Evolutionary conservation across 805 yeast species (phyloP).

Genomic region (Vanderwaltozyma yarrowii): DNA sequence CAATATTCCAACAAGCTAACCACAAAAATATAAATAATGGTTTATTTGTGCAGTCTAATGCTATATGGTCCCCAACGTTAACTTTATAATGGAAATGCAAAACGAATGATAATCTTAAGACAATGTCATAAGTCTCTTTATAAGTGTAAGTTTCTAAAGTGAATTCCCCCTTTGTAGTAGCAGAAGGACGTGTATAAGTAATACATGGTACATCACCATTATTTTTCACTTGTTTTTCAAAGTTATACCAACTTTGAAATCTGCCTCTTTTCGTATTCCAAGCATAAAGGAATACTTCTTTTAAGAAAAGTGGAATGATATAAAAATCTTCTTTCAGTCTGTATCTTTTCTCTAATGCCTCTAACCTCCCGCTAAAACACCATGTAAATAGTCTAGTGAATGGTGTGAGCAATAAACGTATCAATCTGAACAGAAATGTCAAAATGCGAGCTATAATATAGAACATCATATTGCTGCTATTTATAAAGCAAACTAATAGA

Average conservation of each 20-base stretch:
- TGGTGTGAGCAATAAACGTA: constrained; percentile 9
- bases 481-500: too few species aligned
- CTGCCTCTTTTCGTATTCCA: constrained; percentile 18
- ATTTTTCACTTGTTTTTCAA: constrained; percentile 45
- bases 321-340: constrained; percentile 43
- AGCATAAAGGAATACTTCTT: constrained; percentile 33
- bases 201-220: constrained; percentile 48
- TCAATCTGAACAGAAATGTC: not conserved
- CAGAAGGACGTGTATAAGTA: constrained; percentile 39
- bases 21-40: constrained; percentile 72
- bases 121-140: constrained; percentile 52
- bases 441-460: not conserved
- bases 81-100: constrained; percentile 56
- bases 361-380: constrained; percentile 9
- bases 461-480: too few species aligned
- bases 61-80: constrained; percentile 56
- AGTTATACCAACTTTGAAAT: constrained; percentile 58
- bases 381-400: constrained; percentile 4
- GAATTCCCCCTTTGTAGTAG: constrained; percentile 45
- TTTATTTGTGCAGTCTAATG: constrained; percentile 68
- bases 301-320: constrained; percentile 36
- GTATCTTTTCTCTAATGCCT: constrained; percentile 22
- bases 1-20: constrained; percentile 85
- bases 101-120: constrained; percentile 56
- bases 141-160: constrained; percentile 57